Percentiles rank a stretch among this genome's conserved stretches.
These are phyloP conservation scores for Didymella arachidicola DNA, from an alignment of 2,329 filamentous ascomycete genomes.

Conservation along the genomic window DNA sequence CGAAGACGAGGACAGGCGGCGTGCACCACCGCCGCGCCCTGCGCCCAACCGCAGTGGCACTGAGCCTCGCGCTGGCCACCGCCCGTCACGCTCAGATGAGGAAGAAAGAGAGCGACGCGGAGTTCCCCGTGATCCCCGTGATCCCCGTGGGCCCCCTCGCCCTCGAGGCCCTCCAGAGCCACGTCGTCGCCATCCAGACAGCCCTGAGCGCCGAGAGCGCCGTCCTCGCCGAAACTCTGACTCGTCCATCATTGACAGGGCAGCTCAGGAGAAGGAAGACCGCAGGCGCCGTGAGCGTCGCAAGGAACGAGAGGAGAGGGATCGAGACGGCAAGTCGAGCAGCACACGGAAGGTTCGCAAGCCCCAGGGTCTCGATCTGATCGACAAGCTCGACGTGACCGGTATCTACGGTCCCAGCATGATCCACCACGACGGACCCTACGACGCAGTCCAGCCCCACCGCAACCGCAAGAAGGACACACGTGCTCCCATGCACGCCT, in stretches of 20 bases:
- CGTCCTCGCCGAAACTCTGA: conserved; percentile 77
- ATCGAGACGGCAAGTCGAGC: conserved; percentile 51
- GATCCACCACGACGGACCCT: conserved; percentile 97
- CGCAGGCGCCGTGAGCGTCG: conserved; percentile 60
- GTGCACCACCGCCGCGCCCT: conserved; percentile 42
- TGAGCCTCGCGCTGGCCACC: conserved; percentile 61
- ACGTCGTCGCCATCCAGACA: conserved; percentile 45
- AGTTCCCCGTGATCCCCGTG: conserved; percentile 45
- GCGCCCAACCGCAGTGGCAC: conserved; percentile 57
- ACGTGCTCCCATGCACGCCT: conserved; percentile 93
- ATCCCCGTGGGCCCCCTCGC: conserved; percentile 41
- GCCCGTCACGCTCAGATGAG: conserved; percentile 72
- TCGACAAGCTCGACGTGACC: conserved; percentile 95
- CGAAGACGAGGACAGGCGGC: conserved; percentile 63
- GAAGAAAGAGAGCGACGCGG: conserved; percentile 53
- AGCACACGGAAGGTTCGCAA: conserved; percentile 47
- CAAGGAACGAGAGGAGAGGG: conserved; percentile 59
- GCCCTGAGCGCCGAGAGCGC: conserved; percentile 53
- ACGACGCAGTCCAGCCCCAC: conserved; percentile 94
- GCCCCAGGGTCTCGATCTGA: conserved; percentile 75
- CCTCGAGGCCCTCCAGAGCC: conserved; percentile 51
- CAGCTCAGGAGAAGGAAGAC: conserved; percentile 58
- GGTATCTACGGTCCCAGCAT: conserved; percentile 93
- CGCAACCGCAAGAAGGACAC: conserved; percentile 85
- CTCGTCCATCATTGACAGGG: conserved; percentile 73